A percentile compares a stretch with the other conserved stretches of the same genome.
Evolutionary conservation across 495 filamentous ascomycete species (phyloP).

Genomic region (Diplogelasinospora grovesii): DNA sequence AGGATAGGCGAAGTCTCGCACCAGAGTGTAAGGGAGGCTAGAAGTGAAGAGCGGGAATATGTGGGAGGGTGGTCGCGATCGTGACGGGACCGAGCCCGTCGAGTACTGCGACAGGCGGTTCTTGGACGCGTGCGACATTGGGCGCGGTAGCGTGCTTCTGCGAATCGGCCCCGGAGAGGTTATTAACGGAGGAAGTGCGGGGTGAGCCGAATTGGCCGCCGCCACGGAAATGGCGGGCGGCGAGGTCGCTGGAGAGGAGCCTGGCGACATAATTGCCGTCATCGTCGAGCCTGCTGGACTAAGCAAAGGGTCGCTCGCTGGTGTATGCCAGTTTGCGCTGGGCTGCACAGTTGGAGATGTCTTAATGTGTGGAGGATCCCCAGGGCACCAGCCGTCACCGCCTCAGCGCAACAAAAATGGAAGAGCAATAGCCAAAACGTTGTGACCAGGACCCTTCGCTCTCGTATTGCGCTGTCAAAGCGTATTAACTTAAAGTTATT

Average conservation of each 20-base stretch:
- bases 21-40: constrained; percentile 78
- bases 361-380: no score
- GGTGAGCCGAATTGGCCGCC: constrained; percentile 45
- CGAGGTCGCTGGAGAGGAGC: constrained; percentile 46
- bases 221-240: constrained; percentile 47
- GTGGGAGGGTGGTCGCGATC: constrained; percentile 71
- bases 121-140: constrained; percentile 63
- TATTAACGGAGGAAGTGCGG: constrained; percentile 57
- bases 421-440: neutral
- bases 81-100: constrained; percentile 61
- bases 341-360: neutral
- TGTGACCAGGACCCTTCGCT: constrained; percentile 1
- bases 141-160: constrained; percentile 54
- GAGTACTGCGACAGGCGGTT: constrained; percentile 62
- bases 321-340: constrained; percentile 1
- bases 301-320: neutral
- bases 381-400: constrained; percentile 6
- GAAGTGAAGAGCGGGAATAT: constrained; percentile 81
- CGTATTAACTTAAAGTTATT: neutral
- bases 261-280: constrained; percentile 54
- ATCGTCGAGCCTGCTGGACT: constrained; percentile 23
- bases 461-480: constrained; percentile 2
- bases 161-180: constrained; percentile 52
- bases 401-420: constrained; percentile 5
- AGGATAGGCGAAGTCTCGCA: constrained; percentile 95